Conservation (phyloP, 2,329 filamentous ascomycete genomes). For the Stemphylium lycopersici region DNA sequence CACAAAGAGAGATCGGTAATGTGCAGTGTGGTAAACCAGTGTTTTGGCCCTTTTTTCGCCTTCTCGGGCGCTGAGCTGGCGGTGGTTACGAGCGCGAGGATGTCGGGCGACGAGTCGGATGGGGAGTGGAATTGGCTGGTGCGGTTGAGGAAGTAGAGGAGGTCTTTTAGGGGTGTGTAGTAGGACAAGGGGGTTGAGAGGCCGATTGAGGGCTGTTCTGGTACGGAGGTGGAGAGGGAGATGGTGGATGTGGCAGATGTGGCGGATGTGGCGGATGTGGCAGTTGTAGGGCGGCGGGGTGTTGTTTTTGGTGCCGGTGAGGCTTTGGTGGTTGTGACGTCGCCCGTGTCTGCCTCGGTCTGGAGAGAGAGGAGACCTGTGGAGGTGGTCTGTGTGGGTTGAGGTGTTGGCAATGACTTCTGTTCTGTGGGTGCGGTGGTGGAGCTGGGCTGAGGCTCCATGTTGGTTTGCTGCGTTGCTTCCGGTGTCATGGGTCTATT, state of each 20-base stretch:
- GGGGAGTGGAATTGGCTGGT: slow-evolving; percentile 43
- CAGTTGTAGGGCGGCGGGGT: slow-evolving; percentile 17
- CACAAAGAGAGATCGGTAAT: slow-evolving; percentile 49
- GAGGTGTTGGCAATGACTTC: slow-evolving; percentile 44
- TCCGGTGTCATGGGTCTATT: slow-evolving; percentile 36
- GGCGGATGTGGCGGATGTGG: slow-evolving; percentile 16
- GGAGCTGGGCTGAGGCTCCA: slow-evolving; percentile 28
- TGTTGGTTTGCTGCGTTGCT: slow-evolving; percentile 33
- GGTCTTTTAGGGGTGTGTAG: slow-evolving; percentile 52
- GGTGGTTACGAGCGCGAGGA: slow-evolving; percentile 53
- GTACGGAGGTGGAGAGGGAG: slow-evolving; percentile 22
- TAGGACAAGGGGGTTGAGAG: slow-evolving; percentile 52
- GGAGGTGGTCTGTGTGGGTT: slow-evolving; percentile 45
- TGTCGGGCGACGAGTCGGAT: slow-evolving; percentile 43
- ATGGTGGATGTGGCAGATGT: slow-evolving; percentile 13
- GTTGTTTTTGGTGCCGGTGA: slow-evolving; percentile 11
- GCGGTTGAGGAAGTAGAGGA: slow-evolving; percentile 51
- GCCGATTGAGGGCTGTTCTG: slow-evolving; percentile 40
- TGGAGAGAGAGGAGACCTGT: slow-evolving; percentile 26
- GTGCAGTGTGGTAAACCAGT: slow-evolving; percentile 52
- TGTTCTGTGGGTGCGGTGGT: slow-evolving; percentile 20
- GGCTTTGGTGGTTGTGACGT: slow-evolving; percentile 1
- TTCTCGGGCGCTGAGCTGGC: slow-evolving; percentile 41
- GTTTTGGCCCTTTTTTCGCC: slow-evolving; percentile 51
- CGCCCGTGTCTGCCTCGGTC: slow-evolving; percentile 18